Base-by-base conservation (phyloP, 345 rosid genomes). In the Hypericum perforatum region DNA sequence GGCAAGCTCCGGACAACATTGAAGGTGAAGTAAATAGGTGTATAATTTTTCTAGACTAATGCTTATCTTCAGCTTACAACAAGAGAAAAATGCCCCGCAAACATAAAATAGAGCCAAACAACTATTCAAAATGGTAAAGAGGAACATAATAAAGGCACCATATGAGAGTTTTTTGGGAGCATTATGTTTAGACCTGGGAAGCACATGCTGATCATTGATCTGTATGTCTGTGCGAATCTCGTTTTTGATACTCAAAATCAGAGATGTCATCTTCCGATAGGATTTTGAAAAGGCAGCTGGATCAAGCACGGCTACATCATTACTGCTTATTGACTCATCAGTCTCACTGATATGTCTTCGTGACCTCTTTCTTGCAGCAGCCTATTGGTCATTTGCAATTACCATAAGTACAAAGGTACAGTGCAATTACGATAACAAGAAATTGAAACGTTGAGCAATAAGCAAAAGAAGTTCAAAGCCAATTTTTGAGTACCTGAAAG, bases 311-410 rank as follows among this genome's bases (percentile, higher is more conserved):
- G 59, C 6, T 12, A 32, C 53, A 40, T 53, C 69, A 22, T 15
- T 53, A 54, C 44, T 40, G 54, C 29, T 52, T 45, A 53, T 53
- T 40, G 58, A 40, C n/a, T 58, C 69, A 64, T 64, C 69, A 39
- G 39, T 58, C 47, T 57, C 69, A 22, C 54, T 22, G 49, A 64
- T 1, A 47, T 64, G 63, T 54, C 55, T 58, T 37, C 49, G 58
- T 58, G 69, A 64, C 43, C 63, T 64, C 58, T 64, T 64, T 38
- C 42, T 58, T 12, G 69, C 63, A 64, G 69, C 69, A 58, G 53
- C 69, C 69, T 64, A 38, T 46, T 52, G 40, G 12, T 47, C 39
- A 29, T 38, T 14, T 22, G 47, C 16, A 42, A 15, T 37, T 45
- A 6, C 22, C 10, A 63, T 43, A 57, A 57, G 49, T 37, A 11